Base-by-base conservation (phyloP, 73 alveolate genomes). In the Diophrys sp. region DNA sequence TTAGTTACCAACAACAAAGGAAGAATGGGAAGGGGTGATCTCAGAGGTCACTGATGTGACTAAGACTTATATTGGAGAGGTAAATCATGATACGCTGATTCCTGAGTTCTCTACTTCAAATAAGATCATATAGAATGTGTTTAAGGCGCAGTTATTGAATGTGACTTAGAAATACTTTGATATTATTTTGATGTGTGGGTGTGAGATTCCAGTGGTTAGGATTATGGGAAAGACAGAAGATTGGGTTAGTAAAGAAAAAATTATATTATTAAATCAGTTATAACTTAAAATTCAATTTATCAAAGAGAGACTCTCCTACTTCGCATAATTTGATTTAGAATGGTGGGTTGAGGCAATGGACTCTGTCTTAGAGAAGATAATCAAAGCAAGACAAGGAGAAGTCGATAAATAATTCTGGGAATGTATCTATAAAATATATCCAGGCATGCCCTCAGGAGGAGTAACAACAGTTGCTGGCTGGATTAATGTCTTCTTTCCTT, bases 21-120 rank as follows among this genome's bases (percentile, higher is more conserved):
- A 81, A 14, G 28, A 71, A 33, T 74, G 88, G 88, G 84, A 54
- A 56, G 44, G 67, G 23, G 71, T 81, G 30, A 33, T 71, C 14
- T 28, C 1, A 0, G 28, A 27, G 29, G 30, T 81, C 24, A 54
- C 84, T 74, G 28, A 74, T 44, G 26, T 25, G 26, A 73, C 76
- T 26, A 81, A 74, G 24, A 33, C 54, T 24, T n/a, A 56, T 14
- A 74, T 76, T 23, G 85, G 82, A 14, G 83, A 76, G 29, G 68
- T 54, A 27, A 81, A 53, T 1, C 76, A 75, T 54, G 2, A 25
- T 54, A n/a, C 53, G 14, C 33, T 77, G 53, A 44, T 34, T 23
- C 73, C 56, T 27, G 30, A 81, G 56, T 81, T 74, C 23, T 55
- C 85, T n/a, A 73, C 79, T 0, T 11, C 62, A 11, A 18, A 18